Evolutionary conservation across 2,329 filamentous ascomycete genomes (phyloP), one percentile per base, ranked within the genome.

Genomic region (Myotisia sp.): DNA sequence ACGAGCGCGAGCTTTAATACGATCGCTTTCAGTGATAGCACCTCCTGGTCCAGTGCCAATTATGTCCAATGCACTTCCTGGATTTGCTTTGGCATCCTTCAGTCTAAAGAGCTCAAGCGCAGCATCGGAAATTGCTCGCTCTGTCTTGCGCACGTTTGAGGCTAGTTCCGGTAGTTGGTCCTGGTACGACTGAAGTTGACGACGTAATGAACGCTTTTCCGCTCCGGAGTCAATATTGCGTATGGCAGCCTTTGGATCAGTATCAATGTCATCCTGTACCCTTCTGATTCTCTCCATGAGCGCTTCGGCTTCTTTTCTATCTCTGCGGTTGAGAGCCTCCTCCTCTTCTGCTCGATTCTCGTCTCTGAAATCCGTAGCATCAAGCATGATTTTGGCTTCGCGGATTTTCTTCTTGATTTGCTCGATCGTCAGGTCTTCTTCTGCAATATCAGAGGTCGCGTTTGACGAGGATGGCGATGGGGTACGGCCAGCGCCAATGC

Each of bases 281-380:
- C 84, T 76, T 41, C 90, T 74, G 50, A 98, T 87, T 29, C 90
- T 81, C 33, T 84, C 79, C 60, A 93, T 95, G 6, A 98, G 68
- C 49, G 93, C 87, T 43, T 98, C 90, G 1, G 85, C 84, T 53
- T 95, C 90, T 34, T 82, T 79, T 36, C 85, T 75, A 55, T 98
- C 90, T 41, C 84, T 75, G 34, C 87, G 75, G 53, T 98, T 90
- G 27, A 95, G 70, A 12, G 81, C 76, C 46, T 94, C 87, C 44
- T 98, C 87, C 51, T 95, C 82, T 48, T 98, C 90, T 3, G 74
- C 71, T 23, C 78, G 75, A 51, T 82, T 83, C 60, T 95, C 87
- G 47, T 95, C 90, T 42, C 82, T 79, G 56, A 94, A 94, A 52
- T 98, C 90, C 62, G 94, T 87, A 0, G 90, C 90, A 58, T 98